Evolutionary conservation across 164 flowering plant species (phyloP).

Genomic region (Nymphaea thermarum): DNA sequence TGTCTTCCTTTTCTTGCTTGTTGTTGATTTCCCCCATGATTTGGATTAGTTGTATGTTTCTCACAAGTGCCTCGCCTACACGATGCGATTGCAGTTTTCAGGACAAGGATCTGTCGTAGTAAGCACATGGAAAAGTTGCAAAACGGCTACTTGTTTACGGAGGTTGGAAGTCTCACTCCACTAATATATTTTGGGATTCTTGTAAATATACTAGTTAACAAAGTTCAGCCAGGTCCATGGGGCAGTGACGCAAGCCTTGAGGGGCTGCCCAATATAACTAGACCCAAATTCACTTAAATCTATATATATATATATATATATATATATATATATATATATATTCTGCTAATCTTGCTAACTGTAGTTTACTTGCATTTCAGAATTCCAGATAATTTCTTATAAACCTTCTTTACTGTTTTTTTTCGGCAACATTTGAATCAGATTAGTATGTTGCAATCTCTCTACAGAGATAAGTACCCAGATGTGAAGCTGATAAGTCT

Average conservation of each 20-base stretch:
- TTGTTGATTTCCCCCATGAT: neutral
- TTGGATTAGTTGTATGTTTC: neutral
- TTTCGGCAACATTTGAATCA: conserved; percentile 7
- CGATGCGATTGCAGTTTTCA: conserved; percentile 16
- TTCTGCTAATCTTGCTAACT: neutral
- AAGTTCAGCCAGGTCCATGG: neutral
- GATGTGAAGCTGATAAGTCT: conserved; percentile 49
- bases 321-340: neutral
- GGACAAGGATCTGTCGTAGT: conserved; percentile 44
- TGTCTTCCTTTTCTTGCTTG: neutral
- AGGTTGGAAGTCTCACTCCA: conserved; percentile 24
- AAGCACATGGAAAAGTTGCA: conserved; percentile 42
- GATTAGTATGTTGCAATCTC: conserved; percentile 31
- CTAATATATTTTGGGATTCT: neutral
- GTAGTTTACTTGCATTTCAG: neutral
- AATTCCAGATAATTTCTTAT: neutral
- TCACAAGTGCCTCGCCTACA: neutral
- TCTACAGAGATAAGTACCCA: conserved; percentile 37
- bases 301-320: too few species aligned
- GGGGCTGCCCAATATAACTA: too few species aligned
- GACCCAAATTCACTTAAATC: too few species aligned
- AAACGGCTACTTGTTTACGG: conserved; percentile 48
- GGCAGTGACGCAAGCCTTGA: neutral
- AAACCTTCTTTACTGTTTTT: neutral
- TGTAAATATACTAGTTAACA: too few species aligned